phyloP scores from a whole-genome alignment of 176 grass and related monocot genomes.

The Microstegium vimineum region DNA sequence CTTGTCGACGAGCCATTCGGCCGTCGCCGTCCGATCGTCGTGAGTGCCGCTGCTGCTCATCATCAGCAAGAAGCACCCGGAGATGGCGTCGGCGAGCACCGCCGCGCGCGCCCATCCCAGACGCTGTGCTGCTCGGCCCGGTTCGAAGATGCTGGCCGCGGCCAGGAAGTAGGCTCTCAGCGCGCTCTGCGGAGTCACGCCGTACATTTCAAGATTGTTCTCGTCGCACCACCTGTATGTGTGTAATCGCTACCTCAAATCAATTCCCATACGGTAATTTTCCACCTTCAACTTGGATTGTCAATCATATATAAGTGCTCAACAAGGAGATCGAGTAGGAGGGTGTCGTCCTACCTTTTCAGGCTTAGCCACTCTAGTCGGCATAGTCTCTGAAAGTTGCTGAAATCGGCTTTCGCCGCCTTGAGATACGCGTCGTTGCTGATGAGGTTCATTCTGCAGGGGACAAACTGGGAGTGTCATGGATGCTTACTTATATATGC shows the following conservation, averaged over 20 bases:
- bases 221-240: too few relatives aligned
- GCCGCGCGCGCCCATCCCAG: constrained; percentile 44
- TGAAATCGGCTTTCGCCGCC: constrained; percentile 50
- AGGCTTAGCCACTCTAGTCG: constrained; percentile 46
- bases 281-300: too few relatives aligned
- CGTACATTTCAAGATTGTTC: too few relatives aligned
- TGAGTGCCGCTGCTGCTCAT: neutral
- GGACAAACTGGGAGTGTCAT: too few relatives aligned
- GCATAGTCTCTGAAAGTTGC: constrained; percentile 29
- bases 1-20: neutral
- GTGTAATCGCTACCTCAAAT: too few relatives aligned
- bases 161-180: constrained; percentile 53
- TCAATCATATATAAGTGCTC: too few relatives aligned
- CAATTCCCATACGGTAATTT: too few relatives aligned
- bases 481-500: too few relatives aligned
- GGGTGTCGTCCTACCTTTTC: constrained; percentile 17
- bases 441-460: constrained; percentile 48
- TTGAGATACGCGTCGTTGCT: constrained; percentile 49
- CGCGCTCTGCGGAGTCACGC: neutral
- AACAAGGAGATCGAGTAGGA: too few relatives aligned
- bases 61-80: neutral
- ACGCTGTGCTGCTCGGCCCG: constrained; percentile 26
- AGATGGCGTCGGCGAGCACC: constrained; percentile 26
- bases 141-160: constrained; percentile 47
- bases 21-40: neutral